These are phyloP conservation scores for Allium cepa DNA, from an alignment of 106 monocot species.

Conservation along the genomic window DNA sequence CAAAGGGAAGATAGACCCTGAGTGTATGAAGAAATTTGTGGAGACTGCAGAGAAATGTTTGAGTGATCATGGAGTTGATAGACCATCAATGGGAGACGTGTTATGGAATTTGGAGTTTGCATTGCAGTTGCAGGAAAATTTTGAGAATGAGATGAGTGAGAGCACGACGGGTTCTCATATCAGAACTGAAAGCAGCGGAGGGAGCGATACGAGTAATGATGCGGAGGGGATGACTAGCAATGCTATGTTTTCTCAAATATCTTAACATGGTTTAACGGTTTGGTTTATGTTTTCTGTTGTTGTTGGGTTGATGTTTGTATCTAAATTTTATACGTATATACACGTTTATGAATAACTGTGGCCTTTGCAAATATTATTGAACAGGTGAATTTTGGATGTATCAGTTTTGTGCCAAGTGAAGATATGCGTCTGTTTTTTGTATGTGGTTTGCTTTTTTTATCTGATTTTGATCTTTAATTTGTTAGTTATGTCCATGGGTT, in stretches of 20 bases:
- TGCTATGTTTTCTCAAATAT: constrained; percentile 7
- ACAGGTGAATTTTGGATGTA: no score
- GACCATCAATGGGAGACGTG: constrained; percentile 82
- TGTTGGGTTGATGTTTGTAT: no score
- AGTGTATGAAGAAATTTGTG: constrained; percentile 60
- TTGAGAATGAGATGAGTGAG: constrained; percentile 14
- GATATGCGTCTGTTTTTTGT: no score
- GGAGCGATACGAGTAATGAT: neutral
- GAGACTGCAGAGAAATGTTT: constrained; percentile 66
- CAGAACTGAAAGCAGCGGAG: neutral
- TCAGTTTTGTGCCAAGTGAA: no score
- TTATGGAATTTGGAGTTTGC: constrained; percentile 78
- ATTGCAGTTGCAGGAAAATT: constrained; percentile 37
- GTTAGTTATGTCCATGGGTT: no score
- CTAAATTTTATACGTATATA: no score
- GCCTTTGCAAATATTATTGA: no score
- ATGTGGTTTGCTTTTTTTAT: no score
- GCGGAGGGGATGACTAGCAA: neutral
- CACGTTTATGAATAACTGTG: no score
- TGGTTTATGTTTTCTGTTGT: no score
- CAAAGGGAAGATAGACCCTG: constrained; percentile 39
- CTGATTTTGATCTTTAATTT: no score
- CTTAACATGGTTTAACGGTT: no score
- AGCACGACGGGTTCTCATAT: neutral
- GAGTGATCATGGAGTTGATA: constrained; percentile 42